Percentiles rank a stretch among this genome's conserved stretches.
phyloP scores from a whole-genome alignment of 139 green algal species.

The Klebsormidium nitens region DNA sequence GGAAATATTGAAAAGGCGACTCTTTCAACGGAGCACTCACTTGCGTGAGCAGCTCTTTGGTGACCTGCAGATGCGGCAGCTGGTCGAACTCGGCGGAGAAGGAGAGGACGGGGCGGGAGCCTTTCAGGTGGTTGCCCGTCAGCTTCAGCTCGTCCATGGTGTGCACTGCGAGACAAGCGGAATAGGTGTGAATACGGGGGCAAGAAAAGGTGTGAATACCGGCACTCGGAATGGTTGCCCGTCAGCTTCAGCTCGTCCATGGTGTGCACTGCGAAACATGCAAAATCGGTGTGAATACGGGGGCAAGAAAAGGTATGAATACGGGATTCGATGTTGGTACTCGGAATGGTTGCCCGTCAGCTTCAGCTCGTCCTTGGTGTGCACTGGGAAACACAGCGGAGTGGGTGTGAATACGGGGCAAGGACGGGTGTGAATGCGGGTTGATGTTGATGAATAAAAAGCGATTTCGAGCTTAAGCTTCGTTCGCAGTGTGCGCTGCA shows the following conservation, averaged over 20 bases:
- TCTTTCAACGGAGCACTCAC: conserved; percentile 9
- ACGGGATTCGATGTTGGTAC: too few relatives aligned
- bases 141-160: conserved; percentile 98
- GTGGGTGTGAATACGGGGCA: conserved; percentile 10
- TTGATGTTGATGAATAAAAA: too few relatives aligned
- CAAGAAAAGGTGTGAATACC: background rate
- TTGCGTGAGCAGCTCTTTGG: conserved; percentile 82
- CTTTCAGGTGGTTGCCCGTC: conserved; percentile 94
- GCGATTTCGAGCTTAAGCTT: too few relatives aligned
- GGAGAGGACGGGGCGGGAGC: conserved; percentile 69
- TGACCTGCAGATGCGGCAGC: conserved; percentile 75
- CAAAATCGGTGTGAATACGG: conserved; percentile 18
- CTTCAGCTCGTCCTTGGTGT: conserved; percentile 13
- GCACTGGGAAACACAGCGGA: conserved; percentile 18
- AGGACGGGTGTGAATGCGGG: background rate
- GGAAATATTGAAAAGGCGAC: too few relatives aligned
- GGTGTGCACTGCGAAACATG: conserved; percentile 19
- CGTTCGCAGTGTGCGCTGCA: too few relatives aligned
- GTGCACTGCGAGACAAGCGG: conserved; percentile 64
- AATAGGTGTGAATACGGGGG: conserved; percentile 12
- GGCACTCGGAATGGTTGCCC: too few relatives aligned
- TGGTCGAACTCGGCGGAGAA: conserved; percentile 80
- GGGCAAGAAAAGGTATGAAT: background rate
- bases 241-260: conserved; percentile 12
- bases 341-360: conserved; percentile 11